Percentiles rank a stretch among this genome's conserved stretches.
Evolutionary conservation across 331 rosid species (phyloP).

Genomic region (Malus hybrid): DNA sequence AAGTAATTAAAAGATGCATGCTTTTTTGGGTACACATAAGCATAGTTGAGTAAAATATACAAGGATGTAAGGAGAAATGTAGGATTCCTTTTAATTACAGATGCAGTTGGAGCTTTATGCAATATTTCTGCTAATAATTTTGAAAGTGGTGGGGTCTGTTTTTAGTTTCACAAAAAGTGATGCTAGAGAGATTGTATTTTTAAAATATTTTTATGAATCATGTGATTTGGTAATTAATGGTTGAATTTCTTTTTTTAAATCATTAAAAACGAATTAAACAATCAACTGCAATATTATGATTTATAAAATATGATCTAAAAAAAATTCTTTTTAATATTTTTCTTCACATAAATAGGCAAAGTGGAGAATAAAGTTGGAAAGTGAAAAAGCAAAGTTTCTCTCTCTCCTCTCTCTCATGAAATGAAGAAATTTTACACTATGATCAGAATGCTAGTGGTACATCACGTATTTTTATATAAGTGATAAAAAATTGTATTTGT

Average conservation of each 20-base stretch:
- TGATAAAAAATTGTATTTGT: rapidly evolving
- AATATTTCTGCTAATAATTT: neutral
- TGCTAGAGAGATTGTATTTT: too few species aligned
- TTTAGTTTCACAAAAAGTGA: neutral
- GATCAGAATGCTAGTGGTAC: rapidly evolving
- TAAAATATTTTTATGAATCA: too few species aligned
- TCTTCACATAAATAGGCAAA: constrained; percentile 21
- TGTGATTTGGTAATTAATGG: too few species aligned
- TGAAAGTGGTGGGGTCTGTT: neutral
- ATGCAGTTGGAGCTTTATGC: neutral
- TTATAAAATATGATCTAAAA: too few species aligned
- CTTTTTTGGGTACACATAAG: neutral
- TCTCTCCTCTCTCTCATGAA: too few species aligned
- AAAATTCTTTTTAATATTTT: too few species aligned
- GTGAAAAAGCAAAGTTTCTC: too few species aligned
- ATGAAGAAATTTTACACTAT: too few species aligned
- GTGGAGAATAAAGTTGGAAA: constrained; percentile 32
- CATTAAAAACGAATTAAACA: too few species aligned
- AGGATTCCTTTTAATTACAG: neutral
- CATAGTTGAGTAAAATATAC: neutral
- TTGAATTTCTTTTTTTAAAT: too few species aligned
- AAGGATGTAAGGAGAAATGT: neutral
- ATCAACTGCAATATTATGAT: too few species aligned
- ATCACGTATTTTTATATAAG: neutral
- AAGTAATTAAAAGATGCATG: neutral